Percentiles rank a stretch among this genome's conserved stretches.
These are phyloP conservation scores for Bolboschoenus planiculmis DNA, from an alignment of 176 grass and related monocot species.

Conservation along the genomic window DNA sequence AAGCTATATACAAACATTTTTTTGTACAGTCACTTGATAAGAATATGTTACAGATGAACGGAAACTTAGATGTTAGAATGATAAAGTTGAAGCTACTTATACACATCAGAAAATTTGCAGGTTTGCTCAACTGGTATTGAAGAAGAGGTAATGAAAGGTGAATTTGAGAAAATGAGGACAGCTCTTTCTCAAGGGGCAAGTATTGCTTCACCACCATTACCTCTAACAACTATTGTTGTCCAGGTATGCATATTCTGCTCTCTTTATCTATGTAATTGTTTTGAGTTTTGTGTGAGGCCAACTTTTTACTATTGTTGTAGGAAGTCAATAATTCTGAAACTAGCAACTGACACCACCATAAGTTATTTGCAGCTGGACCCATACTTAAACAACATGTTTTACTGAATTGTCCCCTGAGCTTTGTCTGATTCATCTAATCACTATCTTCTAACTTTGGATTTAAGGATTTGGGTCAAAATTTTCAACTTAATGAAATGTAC, in stretches of 20 bases:
- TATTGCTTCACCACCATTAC: slow-evolving; percentile 54
- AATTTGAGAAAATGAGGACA: slow-evolving; percentile 63
- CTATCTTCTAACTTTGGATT: neutral
- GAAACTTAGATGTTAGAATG: neutral
- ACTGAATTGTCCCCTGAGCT: neutral
- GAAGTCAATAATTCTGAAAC: neutral
- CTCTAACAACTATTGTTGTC: slow-evolving; percentile 79
- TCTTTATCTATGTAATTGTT: neutral
- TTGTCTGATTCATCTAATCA: neutral
- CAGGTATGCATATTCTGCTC: slow-evolving; percentile 41
- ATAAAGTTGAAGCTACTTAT: neutral
- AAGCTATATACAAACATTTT: neutral
- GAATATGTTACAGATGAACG: neutral
- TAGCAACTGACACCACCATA: neutral
- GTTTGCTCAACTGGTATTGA: slow-evolving; percentile 77
- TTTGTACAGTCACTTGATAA: neutral
- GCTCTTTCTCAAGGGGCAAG: slow-evolving; percentile 41
- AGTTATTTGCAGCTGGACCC: neutral
- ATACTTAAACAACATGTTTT: neutral
- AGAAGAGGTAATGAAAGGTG: slow-evolving; percentile 69
- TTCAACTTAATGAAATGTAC: neutral
- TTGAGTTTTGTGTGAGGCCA: neutral
- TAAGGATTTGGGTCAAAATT: neutral
- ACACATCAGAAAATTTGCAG: slow-evolving; percentile 27
- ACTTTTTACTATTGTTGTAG: neutral